Evolutionary conservation across 1,284 basidiomycete species (phyloP).

Genomic region (Puccinia novopanici): DNA sequence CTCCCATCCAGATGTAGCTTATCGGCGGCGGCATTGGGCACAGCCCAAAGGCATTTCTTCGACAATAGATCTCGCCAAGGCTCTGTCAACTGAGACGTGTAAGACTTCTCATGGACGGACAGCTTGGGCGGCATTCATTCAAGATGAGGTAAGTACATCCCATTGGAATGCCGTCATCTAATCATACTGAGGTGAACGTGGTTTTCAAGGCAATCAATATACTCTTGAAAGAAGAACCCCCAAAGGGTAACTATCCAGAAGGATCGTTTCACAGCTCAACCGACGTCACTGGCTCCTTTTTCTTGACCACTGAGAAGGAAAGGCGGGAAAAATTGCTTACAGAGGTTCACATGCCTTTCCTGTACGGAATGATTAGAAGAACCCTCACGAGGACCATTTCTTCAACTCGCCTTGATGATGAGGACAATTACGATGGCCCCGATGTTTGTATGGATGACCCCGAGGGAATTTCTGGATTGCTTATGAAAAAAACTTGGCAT

Average conservation of each 20-base stretch:
- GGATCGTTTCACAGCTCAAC: neutral
- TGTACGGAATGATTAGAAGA: neutral
- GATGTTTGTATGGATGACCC: no score
- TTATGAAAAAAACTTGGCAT: neutral
- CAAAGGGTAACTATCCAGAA: neutral
- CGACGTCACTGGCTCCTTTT: neutral
- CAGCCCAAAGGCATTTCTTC: neutral
- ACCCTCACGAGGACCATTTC: no score
- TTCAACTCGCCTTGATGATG: neutral
- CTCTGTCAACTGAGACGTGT: neutral
- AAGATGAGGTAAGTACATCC: constrained; percentile 7
- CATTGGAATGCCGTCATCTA: no score
- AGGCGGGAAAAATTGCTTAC: neutral
- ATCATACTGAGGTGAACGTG: no score
- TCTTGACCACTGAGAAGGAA: neutral
- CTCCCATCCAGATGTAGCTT: neutral
- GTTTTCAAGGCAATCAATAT: neutral
- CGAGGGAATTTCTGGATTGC: no score
- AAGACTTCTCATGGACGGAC: neutral
- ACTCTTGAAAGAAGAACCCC: neutral
- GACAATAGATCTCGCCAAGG: neutral
- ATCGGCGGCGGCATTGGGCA: neutral
- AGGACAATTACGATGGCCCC: neutral
- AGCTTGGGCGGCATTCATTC: neutral
- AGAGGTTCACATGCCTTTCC: neutral